These are phyloP conservation scores for Hippophae rhamnoides DNA, from an alignment of 306 rosid genomes.

Conservation along the genomic window DNA sequence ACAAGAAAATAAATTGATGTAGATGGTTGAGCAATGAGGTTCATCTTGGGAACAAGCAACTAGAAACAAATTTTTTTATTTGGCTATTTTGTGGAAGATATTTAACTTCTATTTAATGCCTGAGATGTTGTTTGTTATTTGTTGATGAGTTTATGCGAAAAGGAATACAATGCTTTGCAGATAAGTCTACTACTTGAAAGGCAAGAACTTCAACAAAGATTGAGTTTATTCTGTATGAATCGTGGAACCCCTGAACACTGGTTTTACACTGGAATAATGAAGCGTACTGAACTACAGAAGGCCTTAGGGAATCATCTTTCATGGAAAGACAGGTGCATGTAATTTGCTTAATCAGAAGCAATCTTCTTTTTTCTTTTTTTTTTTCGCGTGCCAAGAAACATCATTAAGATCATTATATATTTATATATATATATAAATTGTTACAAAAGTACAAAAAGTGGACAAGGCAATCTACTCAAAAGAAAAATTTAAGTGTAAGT, in stretches of 20 bases:
- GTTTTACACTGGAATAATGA: constrained; percentile 52
- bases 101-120: background rate
- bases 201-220: constrained; percentile 88
- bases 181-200: constrained; percentile 72
- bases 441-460: too few species aligned
- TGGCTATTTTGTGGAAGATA: background rate
- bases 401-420: too few species aligned
- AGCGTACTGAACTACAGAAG: constrained; percentile 75
- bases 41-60: background rate
- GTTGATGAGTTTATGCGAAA: constrained; percentile 14
- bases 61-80: background rate
- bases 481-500: too few species aligned
- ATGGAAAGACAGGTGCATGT: constrained; percentile 78
- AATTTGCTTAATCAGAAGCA: background rate
- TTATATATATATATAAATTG: too few species aligned
- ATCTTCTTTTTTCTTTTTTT: background rate
- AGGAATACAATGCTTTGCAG: constrained; percentile 32
- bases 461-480: too few species aligned
- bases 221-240: constrained; percentile 43
- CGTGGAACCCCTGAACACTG: constrained; percentile 82
- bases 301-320: constrained; percentile 96
- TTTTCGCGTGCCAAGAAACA: too few species aligned
- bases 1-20: too few species aligned
- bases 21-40: background rate
- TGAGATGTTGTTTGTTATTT: constrained; percentile 1